Evolutionary conservation across 805 yeast species (phyloP), one percentile per base, ranked within the genome.

Genomic region (Debaryomyces castellii): DNA sequence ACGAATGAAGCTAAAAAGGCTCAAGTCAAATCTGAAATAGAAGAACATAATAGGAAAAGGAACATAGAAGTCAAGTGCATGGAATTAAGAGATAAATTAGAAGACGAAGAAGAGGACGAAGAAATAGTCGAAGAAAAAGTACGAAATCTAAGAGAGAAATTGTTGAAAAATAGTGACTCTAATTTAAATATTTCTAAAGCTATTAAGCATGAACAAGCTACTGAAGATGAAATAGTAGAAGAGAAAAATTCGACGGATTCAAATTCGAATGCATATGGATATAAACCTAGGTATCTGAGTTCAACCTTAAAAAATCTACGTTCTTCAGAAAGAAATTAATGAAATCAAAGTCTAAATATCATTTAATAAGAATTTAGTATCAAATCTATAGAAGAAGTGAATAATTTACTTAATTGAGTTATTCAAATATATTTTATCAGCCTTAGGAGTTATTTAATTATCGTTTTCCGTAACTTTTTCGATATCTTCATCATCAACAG

Each of bases 61-160:
- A 51, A 51, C 16, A 54, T 77, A 1, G 82, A 77, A 40, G 65
- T 79, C 9, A 59, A 64, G 50, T 76, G 83, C 28, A 69, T 74
- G 71, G 80, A 79, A 37, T 67, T 74, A 22, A 53, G 83, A 18
- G 85, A 80, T 41, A 41, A 60, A 32, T 54, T 82, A 16, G 87
- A 81, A 50, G 85, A 80, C 22, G 64, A 69, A 6, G 68, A 62
- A 12, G 42, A 66, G 22, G 67, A 61, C 1, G 83, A 64, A 32
- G 57, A 47, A 1, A 58, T 51, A 18, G 62, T 69, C 2, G 61
- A 58, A 4, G 38, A 39, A 17, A 46, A 51, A 36, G 66, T 70
- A 0, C 33, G 33, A 1, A 53, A 49, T 17, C 46, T 66, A 17
- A 54, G 66, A 32, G 35, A 44, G n/a, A 47, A 47, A 36, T 49